Base-by-base conservation (phyloP, 1,139 yeast genomes). In the Nakaseomyces uthaithaninus region DNA sequence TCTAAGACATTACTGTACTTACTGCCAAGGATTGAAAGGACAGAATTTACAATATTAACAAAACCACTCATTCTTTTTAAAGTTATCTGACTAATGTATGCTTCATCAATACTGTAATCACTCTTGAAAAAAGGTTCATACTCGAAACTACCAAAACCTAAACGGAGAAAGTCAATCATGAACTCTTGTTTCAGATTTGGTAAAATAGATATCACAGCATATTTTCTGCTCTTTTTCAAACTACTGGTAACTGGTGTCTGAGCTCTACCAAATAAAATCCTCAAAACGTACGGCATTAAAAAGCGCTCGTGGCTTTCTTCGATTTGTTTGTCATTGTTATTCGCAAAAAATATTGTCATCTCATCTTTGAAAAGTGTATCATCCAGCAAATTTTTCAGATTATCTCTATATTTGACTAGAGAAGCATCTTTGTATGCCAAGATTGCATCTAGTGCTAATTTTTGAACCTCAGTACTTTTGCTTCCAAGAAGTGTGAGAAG, bases 341-440 rank as follows among this genome's bases (percentile, higher is more conserved):
- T 66, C 4, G 74, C 65, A 27, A 85, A 65, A 36, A 91, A 70
- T 26, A 72, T 74, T 24, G 84, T 67, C 26, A 89, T 65, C 60
- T 89, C 96, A 59, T 93, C 98, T 45, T 86, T 76, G 64, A 86
- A 89, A 18, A 80, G 67, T 1, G 85, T 74, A 48, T 87, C 95
- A 57, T 89, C 95, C 23, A 91, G 65, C 43, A 93, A 64, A 50
- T 83, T 87, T 40, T 66, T 71, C 52, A 93, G 66, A 49, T 80
- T 80, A 47, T 83, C 95, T 45, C 71, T 69, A 57, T 87, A 89
- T 57, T 80, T 83, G 41, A 69, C 69, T 25, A 85, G 63, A 1
- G 68, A 65, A 1, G 74, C 70, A 43, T 73, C 69, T 47, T 78
- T 76, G 69, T 73, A 83, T 36, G 82, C 76, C 35, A 86, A 62